Evolutionary conservation across 306 rosid genomes (phyloP).

Genomic region (Astragalus glycyphyllos): DNA sequence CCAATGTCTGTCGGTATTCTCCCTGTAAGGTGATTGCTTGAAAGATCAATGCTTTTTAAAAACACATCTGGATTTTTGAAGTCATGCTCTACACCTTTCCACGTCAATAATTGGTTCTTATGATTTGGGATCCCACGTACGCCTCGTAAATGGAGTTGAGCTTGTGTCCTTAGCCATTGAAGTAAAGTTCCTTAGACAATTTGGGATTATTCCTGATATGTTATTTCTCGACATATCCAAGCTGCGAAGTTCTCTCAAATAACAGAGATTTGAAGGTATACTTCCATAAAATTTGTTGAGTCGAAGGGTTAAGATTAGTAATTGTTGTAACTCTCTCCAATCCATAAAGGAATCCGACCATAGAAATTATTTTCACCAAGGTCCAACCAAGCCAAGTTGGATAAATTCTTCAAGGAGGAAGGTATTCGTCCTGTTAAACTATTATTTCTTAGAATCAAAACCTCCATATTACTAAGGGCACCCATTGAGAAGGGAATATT

Average conservation of each 20-base stretch:
- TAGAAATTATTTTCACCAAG: neutral
- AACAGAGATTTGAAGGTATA: conserved; percentile 18
- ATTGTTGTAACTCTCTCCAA: conserved; percentile 18
- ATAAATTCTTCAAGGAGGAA: conserved; percentile 22
- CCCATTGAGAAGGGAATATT: conserved; percentile 2
- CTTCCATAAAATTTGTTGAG: conserved; percentile 12
- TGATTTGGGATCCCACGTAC: too few species aligned
- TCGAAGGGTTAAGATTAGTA: neutral
- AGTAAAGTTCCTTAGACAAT: neutral
- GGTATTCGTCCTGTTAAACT: conserved; percentile 15
- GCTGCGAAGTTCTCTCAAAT: neutral
- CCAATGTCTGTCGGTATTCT: conserved; percentile 33
- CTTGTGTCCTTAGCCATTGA: conserved; percentile 6
- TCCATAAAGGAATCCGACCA: conserved; percentile 32
- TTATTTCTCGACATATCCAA: conserved; percentile 23
- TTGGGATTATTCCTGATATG: conserved; percentile 17
- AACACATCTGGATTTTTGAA: neutral
- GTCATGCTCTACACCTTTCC: neutral
- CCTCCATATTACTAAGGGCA: neutral
- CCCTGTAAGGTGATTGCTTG: conserved; percentile 24
- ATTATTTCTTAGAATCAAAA: conserved; percentile 32
- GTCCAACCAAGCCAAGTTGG: neutral
- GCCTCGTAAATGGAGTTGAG: neutral
- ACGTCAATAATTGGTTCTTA: neutral
- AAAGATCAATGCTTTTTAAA: conserved; percentile 29